These are phyloP conservation scores for Scleromitrula shiraiana DNA, from an alignment of 2,329 filamentous ascomycete species.

Conservation along the genomic window DNA sequence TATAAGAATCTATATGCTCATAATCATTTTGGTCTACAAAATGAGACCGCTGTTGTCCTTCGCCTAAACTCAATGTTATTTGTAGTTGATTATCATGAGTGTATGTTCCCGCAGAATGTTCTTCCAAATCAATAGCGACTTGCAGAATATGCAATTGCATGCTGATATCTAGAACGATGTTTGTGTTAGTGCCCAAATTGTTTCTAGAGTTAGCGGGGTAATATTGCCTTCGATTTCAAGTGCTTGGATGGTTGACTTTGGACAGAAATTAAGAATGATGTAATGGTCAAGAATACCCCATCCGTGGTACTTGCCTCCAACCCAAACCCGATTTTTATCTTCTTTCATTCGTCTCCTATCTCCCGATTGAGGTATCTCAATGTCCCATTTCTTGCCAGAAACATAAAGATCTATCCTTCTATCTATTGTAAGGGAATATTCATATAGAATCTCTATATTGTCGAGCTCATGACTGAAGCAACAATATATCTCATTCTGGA, in stretches of 20 bases:
- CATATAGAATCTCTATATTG: background rate
- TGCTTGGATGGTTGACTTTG: background rate
- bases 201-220: background rate
- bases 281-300: background rate
- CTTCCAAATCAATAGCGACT: background rate
- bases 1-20: background rate
- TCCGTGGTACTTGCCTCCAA: background rate
- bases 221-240: background rate
- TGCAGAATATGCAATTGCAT: background rate
- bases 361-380: background rate
- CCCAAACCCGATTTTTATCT: background rate
- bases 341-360: background rate
- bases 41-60: background rate
- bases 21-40: background rate
- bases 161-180: background rate
- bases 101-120: background rate
- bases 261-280: constrained; percentile 1
- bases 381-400: background rate
- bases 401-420: constrained; percentile 1
- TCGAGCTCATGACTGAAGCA: background rate
- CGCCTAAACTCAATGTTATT: background rate
- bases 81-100: constrained; percentile 1
- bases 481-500: background rate
- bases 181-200: background rate
- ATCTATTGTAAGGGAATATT: background rate